Base-by-base conservation (phyloP, 805 yeast species). In the Nematodospora valgi region DNA sequence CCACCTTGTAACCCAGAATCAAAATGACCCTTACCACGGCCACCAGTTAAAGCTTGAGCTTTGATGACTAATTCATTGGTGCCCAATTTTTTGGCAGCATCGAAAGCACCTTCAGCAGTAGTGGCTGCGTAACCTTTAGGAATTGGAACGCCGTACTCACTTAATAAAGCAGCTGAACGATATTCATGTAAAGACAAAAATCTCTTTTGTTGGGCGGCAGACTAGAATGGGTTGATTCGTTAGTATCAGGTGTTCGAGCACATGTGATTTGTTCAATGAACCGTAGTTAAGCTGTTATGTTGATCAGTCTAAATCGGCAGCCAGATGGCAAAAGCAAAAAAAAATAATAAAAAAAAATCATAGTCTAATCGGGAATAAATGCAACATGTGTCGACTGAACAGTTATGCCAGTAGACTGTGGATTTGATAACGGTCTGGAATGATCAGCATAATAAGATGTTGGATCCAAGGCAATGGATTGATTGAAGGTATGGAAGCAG, bases 21-120 rank as follows among this genome's bases (percentile, higher is more conserved):
- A 49, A 93, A 89, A 66, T 86, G 89, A 46, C 99, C 99, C 68
- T 93, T 93, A 69, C 99, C 99, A 70, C 99, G 82, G 59, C 99
- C 99, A 70, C 99, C 99, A 40, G 99, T 89, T 56, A 93, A 76
- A 32, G 96, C 97, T 72, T 93, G 99, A 43, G 98, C 98, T 74
- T 93, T 93, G 64, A 93, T 76, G 45, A 93, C 99, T 65, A 93
- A 72, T 53, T 85, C 94, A 55, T 81, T 80, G 47, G 85, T 74
- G 50, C 76, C 74, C 56, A 93, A 74, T 39, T 71, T 66, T 67
- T 81, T 76, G 49, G 98, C 98, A 35, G 82, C 80, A 40, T 81
- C 73, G 61, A 62, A 85, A 27, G 98, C 98, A 46, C 83, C 95
- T 54, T 84, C 83, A 32, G 96, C 81, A 33, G 96, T 84, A 52